Conservation (phyloP, 2,329 filamentous ascomycete genomes). For the Neurospora sp. region DNA sequence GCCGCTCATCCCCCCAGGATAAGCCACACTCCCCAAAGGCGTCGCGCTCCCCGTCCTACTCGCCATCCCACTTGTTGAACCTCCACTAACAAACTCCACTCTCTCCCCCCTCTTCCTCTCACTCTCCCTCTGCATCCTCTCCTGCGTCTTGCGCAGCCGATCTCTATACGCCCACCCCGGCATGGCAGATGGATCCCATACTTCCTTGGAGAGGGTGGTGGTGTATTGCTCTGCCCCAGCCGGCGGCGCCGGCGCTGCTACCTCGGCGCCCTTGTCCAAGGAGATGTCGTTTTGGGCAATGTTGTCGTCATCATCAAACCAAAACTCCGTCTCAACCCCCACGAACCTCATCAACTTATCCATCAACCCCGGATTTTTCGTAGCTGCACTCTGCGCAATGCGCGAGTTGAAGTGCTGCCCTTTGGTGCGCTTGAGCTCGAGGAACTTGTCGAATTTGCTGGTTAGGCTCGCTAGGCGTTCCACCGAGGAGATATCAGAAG, state of each 20-base stretch:
- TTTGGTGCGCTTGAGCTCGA: slow-evolving; percentile 61
- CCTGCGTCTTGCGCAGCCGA: slow-evolving; percentile 39
- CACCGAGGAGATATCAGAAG: slow-evolving; percentile 23
- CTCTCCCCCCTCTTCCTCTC: slow-evolving; percentile 33
- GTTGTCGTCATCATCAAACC: background rate
- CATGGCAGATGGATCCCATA: slow-evolving; percentile 50
- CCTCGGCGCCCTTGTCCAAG: background rate
- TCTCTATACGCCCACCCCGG: slow-evolving; percentile 45
- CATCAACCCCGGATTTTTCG: slow-evolving; percentile 63
- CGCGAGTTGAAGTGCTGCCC: slow-evolving; percentile 72
- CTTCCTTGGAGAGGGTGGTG: slow-evolving; percentile 45
- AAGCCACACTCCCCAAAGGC: background rate
- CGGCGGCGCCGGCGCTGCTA: slow-evolving; percentile 13
- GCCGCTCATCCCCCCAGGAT: background rate
- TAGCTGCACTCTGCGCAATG: slow-evolving; percentile 53
- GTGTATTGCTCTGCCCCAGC: slow-evolving; percentile 46
- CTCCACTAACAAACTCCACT: slow-evolving; percentile 38
- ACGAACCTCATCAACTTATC: slow-evolving; percentile 66
- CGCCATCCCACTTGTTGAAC: background rate
- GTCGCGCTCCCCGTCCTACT: background rate
- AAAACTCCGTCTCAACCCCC: slow-evolving; percentile 28
- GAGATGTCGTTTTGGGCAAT: background rate
- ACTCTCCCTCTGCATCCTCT: slow-evolving; percentile 33
- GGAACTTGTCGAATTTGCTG: slow-evolving; percentile 63
- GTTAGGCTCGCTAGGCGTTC: slow-evolving; percentile 32